These are phyloP conservation scores for Emergomyces orientalis DNA, from an alignment of 2,329 filamentous ascomycete genomes.

Conservation along the genomic window DNA sequence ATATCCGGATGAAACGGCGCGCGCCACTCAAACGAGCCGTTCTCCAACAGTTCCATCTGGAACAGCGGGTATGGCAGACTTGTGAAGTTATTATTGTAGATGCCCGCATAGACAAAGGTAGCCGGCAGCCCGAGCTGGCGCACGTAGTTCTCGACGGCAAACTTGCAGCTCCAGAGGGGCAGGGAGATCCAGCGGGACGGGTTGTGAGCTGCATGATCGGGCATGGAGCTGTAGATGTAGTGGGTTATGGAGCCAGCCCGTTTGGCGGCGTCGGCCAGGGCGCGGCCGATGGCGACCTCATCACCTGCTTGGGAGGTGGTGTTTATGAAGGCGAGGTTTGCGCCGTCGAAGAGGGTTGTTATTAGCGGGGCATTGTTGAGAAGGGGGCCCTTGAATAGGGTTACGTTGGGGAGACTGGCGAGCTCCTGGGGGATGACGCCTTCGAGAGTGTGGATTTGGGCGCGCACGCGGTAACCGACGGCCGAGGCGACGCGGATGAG, in stretches of 20 bases:
- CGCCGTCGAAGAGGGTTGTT: slow-evolving; percentile 67
- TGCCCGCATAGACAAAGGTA: slow-evolving; percentile 91
- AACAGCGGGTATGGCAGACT: slow-evolving; percentile 86
- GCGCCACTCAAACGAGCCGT: slow-evolving; percentile 85
- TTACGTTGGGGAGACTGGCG: slow-evolving; percentile 69
- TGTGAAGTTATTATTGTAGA: slow-evolving; percentile 99
- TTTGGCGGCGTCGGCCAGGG: slow-evolving; percentile 81
- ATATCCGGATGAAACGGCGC: slow-evolving; percentile 87
- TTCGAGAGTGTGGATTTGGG: slow-evolving; percentile 78
- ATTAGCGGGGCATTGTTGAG: slow-evolving; percentile 66
- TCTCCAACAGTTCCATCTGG: slow-evolving; percentile 75
- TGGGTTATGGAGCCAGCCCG: slow-evolving; percentile 68
- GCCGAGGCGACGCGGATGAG: slow-evolving; percentile 90
- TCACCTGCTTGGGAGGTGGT: slow-evolving; percentile 88
- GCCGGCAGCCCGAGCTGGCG: slow-evolving; percentile 71
- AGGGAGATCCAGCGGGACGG: slow-evolving; percentile 63
- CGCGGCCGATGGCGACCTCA: slow-evolving; percentile 80
- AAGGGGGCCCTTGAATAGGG: slow-evolving; percentile 55
- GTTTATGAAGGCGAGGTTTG: slow-evolving; percentile 91
- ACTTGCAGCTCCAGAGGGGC: slow-evolving; percentile 87
- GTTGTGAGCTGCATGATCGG: slow-evolving; percentile 77
- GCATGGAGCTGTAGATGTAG: slow-evolving; percentile 96
- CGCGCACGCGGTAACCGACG: slow-evolving; percentile 85
- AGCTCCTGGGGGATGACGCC: slow-evolving; percentile 85
- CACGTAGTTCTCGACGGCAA: slow-evolving; percentile 85